These are phyloP conservation scores for Mycosphaerella sp. DNA, from an alignment of 2,329 filamentous ascomycete genomes.

Conservation along the genomic window DNA sequence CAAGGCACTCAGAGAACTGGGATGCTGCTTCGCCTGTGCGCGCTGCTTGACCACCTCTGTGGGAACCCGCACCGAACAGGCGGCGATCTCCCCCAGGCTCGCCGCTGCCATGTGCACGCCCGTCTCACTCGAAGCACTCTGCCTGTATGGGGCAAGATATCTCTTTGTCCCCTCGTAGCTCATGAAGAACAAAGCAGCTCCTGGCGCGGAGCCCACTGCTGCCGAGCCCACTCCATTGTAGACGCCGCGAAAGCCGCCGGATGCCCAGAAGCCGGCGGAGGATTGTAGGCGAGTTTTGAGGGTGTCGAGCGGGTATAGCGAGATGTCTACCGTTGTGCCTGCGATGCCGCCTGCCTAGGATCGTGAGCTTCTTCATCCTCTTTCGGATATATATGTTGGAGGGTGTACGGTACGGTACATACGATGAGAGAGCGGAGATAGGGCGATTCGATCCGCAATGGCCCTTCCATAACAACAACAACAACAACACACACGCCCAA, in stretches of 20 bases:
- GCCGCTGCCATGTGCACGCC: constrained; percentile 74
- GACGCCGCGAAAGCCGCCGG: constrained; percentile 83
- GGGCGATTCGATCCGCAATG: constrained; percentile 39
- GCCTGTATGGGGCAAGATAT: constrained; percentile 6
- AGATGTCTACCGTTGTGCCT: constrained; percentile 92
- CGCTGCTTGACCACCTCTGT: constrained; percentile 97
- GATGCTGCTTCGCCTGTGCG: constrained; percentile 79
- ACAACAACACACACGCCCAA: not conserved
- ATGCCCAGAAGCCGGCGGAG: constrained; percentile 65
- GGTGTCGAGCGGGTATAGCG: constrained; percentile 95
- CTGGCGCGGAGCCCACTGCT: constrained; percentile 83
- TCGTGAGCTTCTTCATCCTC: constrained; percentile 11
- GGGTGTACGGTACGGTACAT: constrained; percentile 16
- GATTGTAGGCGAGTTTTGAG: constrained; percentile 97
- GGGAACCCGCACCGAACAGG: constrained; percentile 85
- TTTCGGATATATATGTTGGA: not conserved
- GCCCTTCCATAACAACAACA: constrained; percentile 2
- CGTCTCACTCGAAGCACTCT: constrained; percentile 26
- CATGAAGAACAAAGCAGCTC: constrained; percentile 88
- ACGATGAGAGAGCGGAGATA: constrained; percentile 44
- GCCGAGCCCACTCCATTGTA: constrained; percentile 89
- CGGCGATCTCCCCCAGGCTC: constrained; percentile 79
- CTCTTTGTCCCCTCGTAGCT: constrained; percentile 30
- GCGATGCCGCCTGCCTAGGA: constrained; percentile 74
- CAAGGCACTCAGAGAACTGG: constrained; percentile 61